A percentile compares a stretch with the other conserved stretches of the same genome.
Evolutionary conservation across 768 basidiomycete genomes (phyloP).

Genomic region (Rhodotorula paludigena): DNA sequence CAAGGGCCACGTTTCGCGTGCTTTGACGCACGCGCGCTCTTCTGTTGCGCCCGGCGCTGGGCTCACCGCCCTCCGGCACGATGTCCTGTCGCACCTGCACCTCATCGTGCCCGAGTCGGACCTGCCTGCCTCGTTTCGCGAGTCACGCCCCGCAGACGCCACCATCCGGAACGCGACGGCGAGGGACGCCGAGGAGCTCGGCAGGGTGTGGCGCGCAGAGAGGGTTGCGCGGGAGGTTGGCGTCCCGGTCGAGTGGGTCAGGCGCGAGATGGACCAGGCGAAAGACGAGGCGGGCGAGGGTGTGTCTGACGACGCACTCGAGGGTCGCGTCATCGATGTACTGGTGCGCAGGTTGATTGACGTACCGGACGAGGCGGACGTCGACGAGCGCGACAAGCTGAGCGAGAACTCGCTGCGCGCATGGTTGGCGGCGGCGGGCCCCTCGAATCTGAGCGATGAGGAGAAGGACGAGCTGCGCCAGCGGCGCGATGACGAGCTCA

Average conservation of each 20-base stretch:
- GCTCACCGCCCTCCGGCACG: constrained; percentile 57
- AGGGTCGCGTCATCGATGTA: constrained; percentile 3
- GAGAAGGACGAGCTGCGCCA: constrained; percentile 41
- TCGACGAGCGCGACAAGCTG: constrained; percentile 15
- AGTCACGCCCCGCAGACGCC: constrained; percentile 30
- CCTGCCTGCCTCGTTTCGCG: constrained; percentile 55
- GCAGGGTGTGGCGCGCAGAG: constrained; percentile 41
- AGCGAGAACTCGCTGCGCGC: not conserved
- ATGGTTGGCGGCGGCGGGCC: not conserved
- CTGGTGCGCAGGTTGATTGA: constrained; percentile 6
- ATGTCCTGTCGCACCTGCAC: constrained; percentile 76
- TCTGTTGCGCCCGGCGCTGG: constrained; percentile 31
- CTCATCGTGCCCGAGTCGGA: constrained; percentile 81
- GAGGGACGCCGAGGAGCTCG: constrained; percentile 30
- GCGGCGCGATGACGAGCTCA: constrained; percentile 35
- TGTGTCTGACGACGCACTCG: not conserved
- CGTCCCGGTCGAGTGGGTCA: constrained; percentile 28
- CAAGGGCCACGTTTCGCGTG: constrained; percentile 49
- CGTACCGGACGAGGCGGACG: not conserved
- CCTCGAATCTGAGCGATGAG: constrained; percentile 21
- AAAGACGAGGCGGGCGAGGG: not conserved
- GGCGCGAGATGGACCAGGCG: constrained; percentile 5
- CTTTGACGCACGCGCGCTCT: constrained; percentile 57
- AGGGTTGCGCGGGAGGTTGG: constrained; percentile 35
- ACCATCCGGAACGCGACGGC: constrained; percentile 35